These are phyloP conservation scores for Saturnispora hagleri DNA, from an alignment of 805 yeast genomes.

Conservation along the genomic window DNA sequence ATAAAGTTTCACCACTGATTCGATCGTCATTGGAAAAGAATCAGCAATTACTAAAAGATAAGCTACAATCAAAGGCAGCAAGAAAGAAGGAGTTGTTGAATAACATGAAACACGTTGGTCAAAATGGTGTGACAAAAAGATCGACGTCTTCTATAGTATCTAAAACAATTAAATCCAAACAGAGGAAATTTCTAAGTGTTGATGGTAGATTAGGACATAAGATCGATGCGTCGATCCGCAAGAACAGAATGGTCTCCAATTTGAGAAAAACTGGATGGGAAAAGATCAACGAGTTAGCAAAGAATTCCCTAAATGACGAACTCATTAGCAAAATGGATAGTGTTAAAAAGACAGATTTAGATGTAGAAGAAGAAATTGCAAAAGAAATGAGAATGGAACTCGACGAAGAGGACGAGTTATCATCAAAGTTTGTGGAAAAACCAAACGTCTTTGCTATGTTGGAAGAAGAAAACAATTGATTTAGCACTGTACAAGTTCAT, in stretches of 20 bases:
- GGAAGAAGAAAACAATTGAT: constrained; percentile 15
- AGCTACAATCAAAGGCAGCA: constrained; percentile 34
- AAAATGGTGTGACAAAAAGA: constrained; percentile 13
- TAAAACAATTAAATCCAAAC: constrained; percentile 19
- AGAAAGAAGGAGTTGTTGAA: constrained; percentile 13
- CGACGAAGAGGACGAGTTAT: constrained; percentile 12
- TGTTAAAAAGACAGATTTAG: constrained; percentile 14
- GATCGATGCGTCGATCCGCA: constrained; percentile 52
- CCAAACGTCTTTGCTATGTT: constrained; percentile 22
- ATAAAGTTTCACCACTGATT: constrained; percentile 52
- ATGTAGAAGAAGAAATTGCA: constrained; percentile 12
- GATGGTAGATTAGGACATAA: constrained; percentile 30
- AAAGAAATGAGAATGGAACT: constrained; percentile 11
- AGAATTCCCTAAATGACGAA: constrained; percentile 17
- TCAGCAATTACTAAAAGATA: constrained; percentile 49
- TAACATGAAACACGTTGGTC: not conserved
- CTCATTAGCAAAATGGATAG: constrained; percentile 8
- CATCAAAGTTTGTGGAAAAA: constrained; percentile 5
- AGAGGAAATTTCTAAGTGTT: constrained; percentile 11
- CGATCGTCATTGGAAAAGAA: constrained; percentile 53
- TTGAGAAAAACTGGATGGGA: constrained; percentile 72
- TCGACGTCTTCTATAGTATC: constrained; percentile 16
- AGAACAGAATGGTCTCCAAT: constrained; percentile 52
- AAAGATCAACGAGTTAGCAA: constrained; percentile 44
- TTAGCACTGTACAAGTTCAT: not conserved